Evolutionary conservation across 768 basidiomycete genomes (phyloP).

Genomic region (Termitomyces bulborhizus): DNA sequence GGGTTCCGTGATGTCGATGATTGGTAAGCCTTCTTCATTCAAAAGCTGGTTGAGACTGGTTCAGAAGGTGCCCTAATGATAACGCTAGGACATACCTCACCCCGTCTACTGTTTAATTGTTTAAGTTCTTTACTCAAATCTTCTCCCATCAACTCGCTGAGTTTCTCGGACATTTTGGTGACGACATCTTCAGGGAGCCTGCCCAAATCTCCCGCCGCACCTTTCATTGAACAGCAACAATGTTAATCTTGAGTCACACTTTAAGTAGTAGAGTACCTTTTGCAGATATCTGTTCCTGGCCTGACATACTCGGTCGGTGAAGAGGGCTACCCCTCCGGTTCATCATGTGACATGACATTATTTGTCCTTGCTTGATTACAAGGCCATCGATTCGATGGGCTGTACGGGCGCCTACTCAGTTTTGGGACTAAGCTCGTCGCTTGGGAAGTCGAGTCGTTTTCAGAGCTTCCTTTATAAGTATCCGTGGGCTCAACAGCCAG

Average conservation of each 20-base stretch:
- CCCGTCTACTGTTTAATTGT: constrained; percentile 42
- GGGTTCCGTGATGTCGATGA: constrained; percentile 72
- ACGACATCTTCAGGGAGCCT: constrained; percentile 43
- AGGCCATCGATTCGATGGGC: neutral
- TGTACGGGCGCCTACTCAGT: no score
- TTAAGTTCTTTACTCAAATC: constrained; percentile 26
- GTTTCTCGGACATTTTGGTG: constrained; percentile 49
- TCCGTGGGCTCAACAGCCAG: no score
- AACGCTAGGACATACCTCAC: constrained; percentile 48
- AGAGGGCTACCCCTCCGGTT: no score
- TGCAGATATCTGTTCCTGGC: neutral
- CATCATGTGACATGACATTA: neutral
- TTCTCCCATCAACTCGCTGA: constrained; percentile 51
- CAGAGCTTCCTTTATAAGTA: neutral
- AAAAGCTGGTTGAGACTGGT: constrained; percentile 39
- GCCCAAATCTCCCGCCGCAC: constrained; percentile 14
- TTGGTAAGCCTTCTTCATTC: constrained; percentile 75
- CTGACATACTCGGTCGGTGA: neutral
- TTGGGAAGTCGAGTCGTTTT: neutral
- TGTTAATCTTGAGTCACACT: neutral
- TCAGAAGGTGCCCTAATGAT: constrained; percentile 12
- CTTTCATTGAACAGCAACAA: constrained; percentile 11
- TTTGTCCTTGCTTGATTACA: neutral
- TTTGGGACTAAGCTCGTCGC: neutral
- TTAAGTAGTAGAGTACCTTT: neutral